phyloP scores from a whole-genome alignment of 495 filamentous ascomycete species.

The Aspergillus ostianus region DNA sequence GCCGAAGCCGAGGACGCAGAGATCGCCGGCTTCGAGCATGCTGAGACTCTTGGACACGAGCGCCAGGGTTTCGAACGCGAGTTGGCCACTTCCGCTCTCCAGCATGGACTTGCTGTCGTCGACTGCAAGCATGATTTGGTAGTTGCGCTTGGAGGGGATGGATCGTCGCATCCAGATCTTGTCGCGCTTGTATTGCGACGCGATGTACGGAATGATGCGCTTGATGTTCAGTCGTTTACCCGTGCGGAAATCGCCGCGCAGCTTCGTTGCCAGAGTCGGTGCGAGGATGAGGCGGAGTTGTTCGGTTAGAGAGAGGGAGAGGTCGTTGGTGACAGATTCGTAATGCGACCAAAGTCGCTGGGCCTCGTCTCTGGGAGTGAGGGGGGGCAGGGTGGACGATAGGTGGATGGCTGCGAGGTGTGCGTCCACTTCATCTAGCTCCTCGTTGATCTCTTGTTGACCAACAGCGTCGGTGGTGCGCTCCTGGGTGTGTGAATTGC shows the following conservation, averaged over 20 bases:
- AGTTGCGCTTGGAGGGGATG: constrained; percentile 85
- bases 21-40: constrained; percentile 90
- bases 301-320: constrained; percentile 84
- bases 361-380: constrained; percentile 57
- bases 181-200: constrained; percentile 94
- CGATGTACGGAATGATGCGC: constrained; percentile 98
- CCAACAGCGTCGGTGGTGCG: constrained; percentile 27
- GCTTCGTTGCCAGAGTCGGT: constrained; percentile 91
- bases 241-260: constrained; percentile 94
- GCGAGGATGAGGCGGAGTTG: constrained; percentile 94
- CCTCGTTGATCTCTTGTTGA: constrained; percentile 53
- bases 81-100: constrained; percentile 61
- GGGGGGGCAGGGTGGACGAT: constrained; percentile 40
- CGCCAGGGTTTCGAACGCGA: constrained; percentile 90
- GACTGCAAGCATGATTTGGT: constrained; percentile 95
- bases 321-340: constrained; percentile 75
- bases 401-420: constrained; percentile 73
- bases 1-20: constrained; percentile 87
- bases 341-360: constrained; percentile 81
- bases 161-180: constrained; percentile 99
- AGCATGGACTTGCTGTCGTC: constrained; percentile 95
- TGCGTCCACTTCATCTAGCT: constrained; percentile 68
- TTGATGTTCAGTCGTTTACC: constrained; percentile 99
- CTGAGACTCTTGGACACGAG: constrained; percentile 80
- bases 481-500: constrained; percentile 33